Evolutionary conservation across 345 rosid species (phyloP), one percentile per base, ranked within the genome.

Genomic region (Luvunga scandens): DNA sequence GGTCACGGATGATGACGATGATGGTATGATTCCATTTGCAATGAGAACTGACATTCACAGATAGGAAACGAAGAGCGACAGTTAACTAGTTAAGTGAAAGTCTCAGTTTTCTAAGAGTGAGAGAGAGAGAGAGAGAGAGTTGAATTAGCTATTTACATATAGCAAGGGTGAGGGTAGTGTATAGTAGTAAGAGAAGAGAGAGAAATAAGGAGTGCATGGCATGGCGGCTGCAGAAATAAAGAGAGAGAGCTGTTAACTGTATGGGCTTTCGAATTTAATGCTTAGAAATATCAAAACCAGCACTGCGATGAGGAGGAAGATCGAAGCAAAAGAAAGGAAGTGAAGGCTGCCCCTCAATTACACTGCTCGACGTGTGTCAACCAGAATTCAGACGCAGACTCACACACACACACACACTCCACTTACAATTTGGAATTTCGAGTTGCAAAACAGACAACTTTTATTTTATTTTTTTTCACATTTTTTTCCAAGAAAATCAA

Each of bases 141-240:
- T 45, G 50, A n/a, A 45, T 12, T 13, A 45, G 50, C 50, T 45
- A 3, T 45, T 45, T 45, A 45, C 16, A 12, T 12, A 13, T 3
- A 45, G 18, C 50, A 12, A 45, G 50, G 50, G 50, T 3, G 50
- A 45, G 50, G 18, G 50, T 45, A 13, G 50, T 12, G 50, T 13
- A 3, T 13, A 13, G 16, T 45, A 12, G 16, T 45, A 45, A 45
- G 18, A 13, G 50, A 42, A 42, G 50, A 42, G 50, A 45, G 50
- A 12, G 50, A 45, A 10, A 45, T 45, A 45, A 45, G 18, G 50
- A 45, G 50, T 45, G 50, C 50, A 45, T 45, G 50, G 68, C 84
- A 87, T 86, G 93, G 89, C 97, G 93, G 97, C 97, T 67, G 90
- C 85, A 87, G 97, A 89, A 10, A 45, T 45, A 45, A 45, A 45